phyloP scores from a whole-genome alignment of 2,329 filamentous ascomycete species.

The Rasamsonia emersonii region DNA sequence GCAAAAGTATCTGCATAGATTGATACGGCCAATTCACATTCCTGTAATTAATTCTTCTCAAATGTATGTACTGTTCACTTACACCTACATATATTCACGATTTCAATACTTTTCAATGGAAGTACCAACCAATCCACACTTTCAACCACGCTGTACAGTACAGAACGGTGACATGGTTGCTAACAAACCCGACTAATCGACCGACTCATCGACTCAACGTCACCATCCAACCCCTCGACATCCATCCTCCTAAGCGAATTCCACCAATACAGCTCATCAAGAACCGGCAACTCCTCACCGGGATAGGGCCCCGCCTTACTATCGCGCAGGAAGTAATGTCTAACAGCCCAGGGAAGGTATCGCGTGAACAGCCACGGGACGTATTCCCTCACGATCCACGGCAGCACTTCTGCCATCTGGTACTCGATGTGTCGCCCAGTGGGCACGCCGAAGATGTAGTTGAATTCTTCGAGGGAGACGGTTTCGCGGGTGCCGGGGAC shows the following conservation, averaged over 20 bases:
- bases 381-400: constrained; percentile 24
- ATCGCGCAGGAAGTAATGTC: constrained; percentile 7
- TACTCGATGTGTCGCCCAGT: constrained; percentile 25
- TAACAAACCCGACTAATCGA: no score
- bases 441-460: constrained; percentile 31
- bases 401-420: constrained; percentile 25
- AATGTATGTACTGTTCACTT: no score
- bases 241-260: constrained; percentile 1
- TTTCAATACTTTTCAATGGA: no score
- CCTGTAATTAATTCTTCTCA: no score
- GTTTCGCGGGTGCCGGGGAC: constrained; percentile 9
- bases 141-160: no score
- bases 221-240: background rate
- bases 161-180: no score
- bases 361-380: constrained; percentile 10
- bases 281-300: background rate
- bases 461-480: constrained; percentile 39
- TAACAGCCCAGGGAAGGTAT: constrained; percentile 5
- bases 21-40: no score
- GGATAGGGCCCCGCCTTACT: constrained; percentile 1
- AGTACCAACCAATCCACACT: no score
- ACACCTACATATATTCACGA: no score
- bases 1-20: no score
- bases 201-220: no score
- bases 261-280: constrained; percentile 4